Evolutionary conservation across 1,139 yeast genomes (phyloP), one percentile per base, ranked within the genome.

Genomic region (Candida sojae): DNA sequence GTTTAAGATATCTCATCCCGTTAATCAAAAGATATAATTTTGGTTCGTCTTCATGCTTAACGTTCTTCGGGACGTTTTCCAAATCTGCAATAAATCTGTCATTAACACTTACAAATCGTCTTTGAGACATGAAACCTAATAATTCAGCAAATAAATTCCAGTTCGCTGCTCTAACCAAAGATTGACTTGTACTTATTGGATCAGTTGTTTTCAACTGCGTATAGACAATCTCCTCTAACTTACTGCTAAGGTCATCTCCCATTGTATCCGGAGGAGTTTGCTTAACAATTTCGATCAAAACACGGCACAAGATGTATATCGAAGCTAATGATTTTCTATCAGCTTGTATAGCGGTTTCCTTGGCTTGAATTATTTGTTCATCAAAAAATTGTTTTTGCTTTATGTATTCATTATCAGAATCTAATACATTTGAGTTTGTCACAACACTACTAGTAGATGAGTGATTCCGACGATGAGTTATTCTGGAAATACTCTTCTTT

Each of bases 111-210:
- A 89, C 66, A 58, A 95, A 91, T 47, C 96, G 75, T 52, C 84
- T 83, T 44, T 82, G 86, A 0, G 97, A 88, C 96, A 95, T 91
- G 56, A 83, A 85, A 1, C 99, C 99, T 39, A 95, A 70, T 5
- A 95, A 71, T 55, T 89, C 91, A 0, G 98, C 96, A 65, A 95
- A 86, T 33, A 92, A 75, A 59, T 88, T 88, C 99, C 99, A 93
- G 62, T 93, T 95, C 0, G 97, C 92, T 2, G 95, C 83, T 49
- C 96, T 80, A 4, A 91, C 87, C 29, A 85, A 73, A 34, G 93
- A 86, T 50, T 75, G 78, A 51, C 76, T 68, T 2, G 78, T 73
- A 4, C 86, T 79, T 36, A 77, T 73, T 0, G 97, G 96, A 59
- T 93, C 98, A 0, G 96, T 90, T 1, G 92, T 83, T 57, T 88